Evolutionary conservation across 352 stramenopile genomes (phyloP).

Genomic region (Globisporangium recalcitrans): DNA sequence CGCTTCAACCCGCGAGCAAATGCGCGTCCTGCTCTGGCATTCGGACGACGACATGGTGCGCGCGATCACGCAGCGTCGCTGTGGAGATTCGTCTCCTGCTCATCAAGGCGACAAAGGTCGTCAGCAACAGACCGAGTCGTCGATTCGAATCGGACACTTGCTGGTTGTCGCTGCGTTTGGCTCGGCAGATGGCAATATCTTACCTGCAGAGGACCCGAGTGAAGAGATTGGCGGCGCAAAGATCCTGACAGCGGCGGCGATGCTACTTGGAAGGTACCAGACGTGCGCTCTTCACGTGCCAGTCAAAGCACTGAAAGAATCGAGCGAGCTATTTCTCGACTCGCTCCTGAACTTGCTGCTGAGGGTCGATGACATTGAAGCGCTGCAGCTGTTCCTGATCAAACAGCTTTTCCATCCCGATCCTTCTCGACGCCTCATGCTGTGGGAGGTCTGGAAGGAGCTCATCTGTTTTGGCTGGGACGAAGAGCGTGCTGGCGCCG

Average conservation of each 20-base stretch:
- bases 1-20: constrained; percentile 5
- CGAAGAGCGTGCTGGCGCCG: constrained; percentile 22
- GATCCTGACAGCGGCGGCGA: constrained; percentile 20
- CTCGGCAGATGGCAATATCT: constrained; percentile 5
- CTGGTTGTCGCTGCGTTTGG: constrained; percentile 31
- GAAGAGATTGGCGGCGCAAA: constrained; percentile 10
- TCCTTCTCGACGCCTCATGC: constrained; percentile 31
- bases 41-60: constrained; percentile 34
- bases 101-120: not conserved
- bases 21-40: constrained; percentile 36
- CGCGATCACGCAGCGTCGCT: constrained; percentile 28
- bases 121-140: constrained; percentile 15
- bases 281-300: constrained; percentile 23
- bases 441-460: constrained; percentile 57
- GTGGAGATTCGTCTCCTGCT: not conserved
- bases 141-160: constrained; percentile 33
- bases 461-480: constrained; percentile 51
- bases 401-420: constrained; percentile 50
- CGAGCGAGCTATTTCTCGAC: constrained; percentile 32
- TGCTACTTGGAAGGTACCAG: constrained; percentile 36
- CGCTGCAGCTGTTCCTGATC: constrained; percentile 43
- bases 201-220: constrained; percentile 1
- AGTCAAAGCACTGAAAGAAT: constrained; percentile 4
- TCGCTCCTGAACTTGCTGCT: constrained; percentile 30
- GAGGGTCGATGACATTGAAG: constrained; percentile 20